A percentile compares a stretch with the other conserved stretches of the same genome.
phyloP scores from a whole-genome alignment of 106 monocot species.

The Allium sativum region DNA sequence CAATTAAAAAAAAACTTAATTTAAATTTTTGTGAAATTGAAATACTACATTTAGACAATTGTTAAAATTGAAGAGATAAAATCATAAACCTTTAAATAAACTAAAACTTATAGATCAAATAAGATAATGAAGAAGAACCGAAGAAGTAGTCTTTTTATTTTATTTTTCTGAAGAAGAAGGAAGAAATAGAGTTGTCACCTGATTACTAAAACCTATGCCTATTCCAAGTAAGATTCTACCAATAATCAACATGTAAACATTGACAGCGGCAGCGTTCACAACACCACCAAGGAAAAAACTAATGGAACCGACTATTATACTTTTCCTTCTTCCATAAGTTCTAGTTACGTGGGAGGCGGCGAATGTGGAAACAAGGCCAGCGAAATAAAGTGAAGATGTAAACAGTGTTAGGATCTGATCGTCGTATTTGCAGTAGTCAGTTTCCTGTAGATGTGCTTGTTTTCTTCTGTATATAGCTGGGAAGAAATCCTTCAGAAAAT shows the following conservation, averaged over 20 bases:
- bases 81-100: too few relatives aligned
- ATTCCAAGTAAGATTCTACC: conserved; percentile 19
- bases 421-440: conserved; percentile 38
- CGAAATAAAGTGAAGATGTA: conserved; percentile 30
- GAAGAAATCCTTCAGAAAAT: conserved; percentile 28
- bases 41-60: too few relatives aligned
- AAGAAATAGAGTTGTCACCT: conserved; percentile 3
- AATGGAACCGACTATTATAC: conserved; percentile 21
- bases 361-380: conserved; percentile 26
- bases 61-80: too few relatives aligned
- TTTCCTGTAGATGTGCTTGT: conserved; percentile 28
- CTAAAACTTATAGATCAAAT: too few relatives aligned
- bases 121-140: too few relatives aligned
- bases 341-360: conserved; percentile 21
- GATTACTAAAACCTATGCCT: conserved; percentile 33
- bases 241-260: conserved; percentile 14
- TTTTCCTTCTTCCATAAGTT: conserved; percentile 15
- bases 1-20: too few relatives aligned
- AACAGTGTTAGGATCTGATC: conserved; percentile 32
- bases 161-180: too few relatives aligned
- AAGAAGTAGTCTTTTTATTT: too few relatives aligned
- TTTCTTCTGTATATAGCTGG: conserved; percentile 17
- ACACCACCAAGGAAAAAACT: conserved; percentile 27
- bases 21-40: too few relatives aligned
- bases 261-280: conserved; percentile 20